phyloP scores from a whole-genome alignment of 345 rosid genomes.

The Linum lewisii region DNA sequence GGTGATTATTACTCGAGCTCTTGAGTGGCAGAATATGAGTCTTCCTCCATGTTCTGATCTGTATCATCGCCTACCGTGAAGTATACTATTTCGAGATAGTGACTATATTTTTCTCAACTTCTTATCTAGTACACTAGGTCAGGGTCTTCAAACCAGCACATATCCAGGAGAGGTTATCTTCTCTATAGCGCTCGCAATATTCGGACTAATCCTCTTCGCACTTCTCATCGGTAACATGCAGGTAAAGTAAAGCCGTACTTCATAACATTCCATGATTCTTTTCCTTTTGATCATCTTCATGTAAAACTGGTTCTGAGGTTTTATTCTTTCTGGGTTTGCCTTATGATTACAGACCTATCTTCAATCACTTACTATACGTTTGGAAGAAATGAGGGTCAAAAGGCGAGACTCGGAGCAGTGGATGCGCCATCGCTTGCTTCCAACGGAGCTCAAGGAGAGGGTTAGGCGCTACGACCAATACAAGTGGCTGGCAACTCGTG shows the following conservation, averaged over 20 bases:
- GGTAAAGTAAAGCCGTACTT: constrained; percentile 29
- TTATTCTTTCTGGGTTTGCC: not conserved
- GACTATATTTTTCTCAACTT: not conserved
- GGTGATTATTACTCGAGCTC: no score
- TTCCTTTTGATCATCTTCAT: not conserved
- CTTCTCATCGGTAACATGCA: constrained; percentile 98
- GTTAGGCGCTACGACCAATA: constrained; percentile 92
- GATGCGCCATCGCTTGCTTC: constrained; percentile 99
- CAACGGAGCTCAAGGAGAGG: constrained; percentile 70
- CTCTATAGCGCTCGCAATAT: constrained; percentile 71
- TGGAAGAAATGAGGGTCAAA: constrained; percentile 96
- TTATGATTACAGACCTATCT: constrained; percentile 71
- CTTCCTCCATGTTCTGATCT: no score
- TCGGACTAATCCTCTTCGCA: constrained; percentile 91
- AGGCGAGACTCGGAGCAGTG: constrained; percentile 98
- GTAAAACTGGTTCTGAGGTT: constrained; percentile 4
- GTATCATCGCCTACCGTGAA: no score
- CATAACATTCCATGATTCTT: no score
- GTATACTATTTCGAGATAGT: no score
- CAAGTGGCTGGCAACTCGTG: constrained; percentile 94
- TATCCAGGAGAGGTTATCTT: constrained; percentile 78
- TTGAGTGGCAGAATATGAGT: no score
- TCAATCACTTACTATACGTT: constrained; percentile 86
- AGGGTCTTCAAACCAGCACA: constrained; percentile 88
- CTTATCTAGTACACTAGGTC: constrained; percentile 79